Evolutionary conservation across 768 basidiomycete species (phyloP), one percentile per base, ranked within the genome.

Genomic region (Suillus fuscotomentosus): DNA sequence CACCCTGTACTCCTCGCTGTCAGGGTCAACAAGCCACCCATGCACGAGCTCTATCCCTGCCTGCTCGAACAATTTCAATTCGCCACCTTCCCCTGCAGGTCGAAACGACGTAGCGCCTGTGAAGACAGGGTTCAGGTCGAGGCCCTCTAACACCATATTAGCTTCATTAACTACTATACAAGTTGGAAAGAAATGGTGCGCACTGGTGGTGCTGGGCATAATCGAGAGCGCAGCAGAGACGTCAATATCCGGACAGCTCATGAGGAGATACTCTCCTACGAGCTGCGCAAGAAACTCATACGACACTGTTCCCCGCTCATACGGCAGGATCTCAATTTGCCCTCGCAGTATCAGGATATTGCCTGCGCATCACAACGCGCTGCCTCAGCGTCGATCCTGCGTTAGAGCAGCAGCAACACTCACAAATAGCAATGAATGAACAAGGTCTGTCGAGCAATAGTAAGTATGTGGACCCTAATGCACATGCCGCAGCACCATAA

Each of bases 281-380:
- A 95, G 82, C 67, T 91, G 87, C 5, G 94, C 88, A 24, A 97
- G 86, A 64, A 90, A 88, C 65, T 92, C 90, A 76, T 96, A 97
- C 17, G 91, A 90, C 27, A 93, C 94, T 22, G 83, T 86, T 39
- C 76, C 81, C 34, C 92, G 88, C 56, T 85, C 81, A 24, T 73
- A 80, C 0, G 93, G 92, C 41, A 83, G 81, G 66, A 97, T 88
- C 60, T 84, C 76, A 66, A 97, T 92, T 68, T 91, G 83, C 60
- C 88, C 90, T n/a, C 94, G 86, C 2, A 97, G 81, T 65, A 97
- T 88, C 38, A 97, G 84, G 60, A 95, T 92, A 72, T 97, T 97
- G 77, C 92, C 92, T 91, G 5, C 20, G 34, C 17, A 34, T 11
- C 31, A 31, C 17, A 54, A 6, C 31, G 51, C 17, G 71, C 55